Evolutionary conservation across 768 basidiomycete species (phyloP).

Genomic region (Symmetrospora coprosmae): DNA sequence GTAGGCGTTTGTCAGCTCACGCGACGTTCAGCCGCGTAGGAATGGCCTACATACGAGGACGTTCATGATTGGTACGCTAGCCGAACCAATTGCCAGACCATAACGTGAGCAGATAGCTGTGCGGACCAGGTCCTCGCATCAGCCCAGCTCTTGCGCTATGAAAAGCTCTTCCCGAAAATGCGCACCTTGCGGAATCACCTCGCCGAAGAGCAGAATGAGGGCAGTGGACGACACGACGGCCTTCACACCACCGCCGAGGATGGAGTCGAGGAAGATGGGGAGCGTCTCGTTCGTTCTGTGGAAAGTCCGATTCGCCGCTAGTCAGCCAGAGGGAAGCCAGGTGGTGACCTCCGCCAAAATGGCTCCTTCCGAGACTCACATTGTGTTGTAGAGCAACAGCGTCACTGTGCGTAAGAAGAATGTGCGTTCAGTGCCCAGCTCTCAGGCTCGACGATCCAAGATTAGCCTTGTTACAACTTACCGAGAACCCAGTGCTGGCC

Average conservation of each 20-base stretch:
- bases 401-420: not conserved
- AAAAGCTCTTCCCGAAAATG: not conserved
- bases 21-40: not conserved
- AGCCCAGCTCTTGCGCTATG: not conserved
- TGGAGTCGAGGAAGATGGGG: conserved; percentile 41
- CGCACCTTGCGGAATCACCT: conserved; percentile 49
- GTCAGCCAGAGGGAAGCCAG: conserved; percentile 29
- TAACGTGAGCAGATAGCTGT: conserved; percentile 59
- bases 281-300: conserved; percentile 40
- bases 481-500: conserved; percentile 86
- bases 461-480: conserved; percentile 84
- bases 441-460: conserved; percentile 30
- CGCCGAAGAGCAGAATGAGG: conserved; percentile 39
- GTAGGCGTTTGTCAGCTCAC: not conserved
- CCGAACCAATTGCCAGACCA: conserved; percentile 66
- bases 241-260: conserved; percentile 41
- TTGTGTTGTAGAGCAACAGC: conserved; percentile 11
- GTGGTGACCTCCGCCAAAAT: conserved; percentile 58
- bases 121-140: not conserved
- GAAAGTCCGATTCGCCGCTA: not conserved
- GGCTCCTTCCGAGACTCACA: not conserved
- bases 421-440: not conserved
- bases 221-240: conserved; percentile 37
- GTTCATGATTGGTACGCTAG: conserved; percentile 60
- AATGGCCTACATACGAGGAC: conserved; percentile 52